phyloP scores from a whole-genome alignment of 495 filamentous ascomycete species.

The Parmelia sp. region DNA sequence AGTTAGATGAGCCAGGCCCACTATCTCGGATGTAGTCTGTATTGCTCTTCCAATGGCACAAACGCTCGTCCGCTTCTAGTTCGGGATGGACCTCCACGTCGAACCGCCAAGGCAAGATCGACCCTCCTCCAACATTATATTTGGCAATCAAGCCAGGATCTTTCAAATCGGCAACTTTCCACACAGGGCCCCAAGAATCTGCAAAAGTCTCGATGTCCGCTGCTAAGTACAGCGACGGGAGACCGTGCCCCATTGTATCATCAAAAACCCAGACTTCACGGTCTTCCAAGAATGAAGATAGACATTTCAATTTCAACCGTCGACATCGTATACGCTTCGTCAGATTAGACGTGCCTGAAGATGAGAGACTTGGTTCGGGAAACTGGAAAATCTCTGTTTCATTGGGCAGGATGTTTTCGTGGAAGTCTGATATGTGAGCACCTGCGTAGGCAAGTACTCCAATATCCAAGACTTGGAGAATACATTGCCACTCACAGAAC shows the following conservation, averaged over 20 bases:
- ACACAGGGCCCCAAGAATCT: constrained; percentile 2
- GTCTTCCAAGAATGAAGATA: not conserved
- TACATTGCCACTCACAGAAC: not conserved
- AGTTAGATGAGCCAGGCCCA: not conserved
- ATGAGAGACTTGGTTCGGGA: not conserved
- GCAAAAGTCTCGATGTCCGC: constrained; percentile 10
- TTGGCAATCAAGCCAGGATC: not conserved
- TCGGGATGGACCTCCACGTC: not conserved
- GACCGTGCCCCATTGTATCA: too few relatives aligned
- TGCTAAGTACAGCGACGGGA: not conserved
- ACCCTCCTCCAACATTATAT: not conserved
- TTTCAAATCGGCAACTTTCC: not conserved
- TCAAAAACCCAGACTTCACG: constrained; percentile 1
- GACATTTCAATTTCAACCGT: not conserved
- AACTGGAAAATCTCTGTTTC: not conserved
- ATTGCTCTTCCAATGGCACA: constrained; percentile 6
- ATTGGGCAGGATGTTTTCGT: not conserved
- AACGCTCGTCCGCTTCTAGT: not conserved
- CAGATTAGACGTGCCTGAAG: too few relatives aligned
- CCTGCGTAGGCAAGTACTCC: not conserved
- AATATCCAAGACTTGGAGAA: not conserved
- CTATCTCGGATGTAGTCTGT: not conserved
- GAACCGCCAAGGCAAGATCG: not conserved
- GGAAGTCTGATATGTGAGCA: not conserved
- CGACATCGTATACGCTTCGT: not conserved